These are phyloP conservation scores for Strobilomyces echinocephalus DNA, from an alignment of 768 basidiomycete species.

Conservation along the genomic window DNA sequence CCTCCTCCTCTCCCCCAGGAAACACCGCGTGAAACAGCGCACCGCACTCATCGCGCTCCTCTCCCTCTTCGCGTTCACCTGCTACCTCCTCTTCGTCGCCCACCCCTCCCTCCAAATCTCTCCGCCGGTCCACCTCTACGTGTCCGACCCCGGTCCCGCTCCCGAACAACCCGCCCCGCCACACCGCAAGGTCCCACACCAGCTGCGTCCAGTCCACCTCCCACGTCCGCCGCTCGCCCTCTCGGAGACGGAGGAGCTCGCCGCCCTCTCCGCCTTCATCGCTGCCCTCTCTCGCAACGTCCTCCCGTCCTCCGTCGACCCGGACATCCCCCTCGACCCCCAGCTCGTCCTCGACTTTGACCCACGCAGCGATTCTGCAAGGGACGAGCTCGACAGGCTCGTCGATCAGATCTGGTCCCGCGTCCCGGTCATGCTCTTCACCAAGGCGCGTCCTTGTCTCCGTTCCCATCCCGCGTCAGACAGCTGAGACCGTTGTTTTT, in stretches of 20 bases:
- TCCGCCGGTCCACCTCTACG: constrained; percentile 28
- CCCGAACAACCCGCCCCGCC: constrained; percentile 13
- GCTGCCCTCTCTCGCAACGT: constrained; percentile 71
- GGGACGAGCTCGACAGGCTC: constrained; percentile 54
- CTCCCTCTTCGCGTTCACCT: constrained; percentile 45
- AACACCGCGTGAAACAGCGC: constrained; percentile 44
- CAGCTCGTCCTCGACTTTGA: constrained; percentile 82
- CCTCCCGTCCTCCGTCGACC: constrained; percentile 63
- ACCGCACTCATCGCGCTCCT: constrained; percentile 53
- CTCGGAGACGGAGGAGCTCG: constrained; percentile 58
- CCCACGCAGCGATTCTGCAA: constrained; percentile 57
- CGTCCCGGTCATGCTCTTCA: constrained; percentile 72
- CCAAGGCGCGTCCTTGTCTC: constrained; percentile 44
- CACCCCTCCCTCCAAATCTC: constrained; percentile 38
- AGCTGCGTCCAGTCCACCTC: constrained; percentile 7
- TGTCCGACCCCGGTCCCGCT: constrained; percentile 19
- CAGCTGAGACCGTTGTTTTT: constrained; percentile 3
- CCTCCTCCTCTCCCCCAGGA: constrained; percentile 17
- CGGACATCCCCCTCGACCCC: constrained; percentile 64
- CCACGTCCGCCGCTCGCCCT: constrained; percentile 43
- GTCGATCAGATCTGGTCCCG: constrained; percentile 64
- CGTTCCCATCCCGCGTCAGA: background rate
- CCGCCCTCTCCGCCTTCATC: constrained; percentile 69
- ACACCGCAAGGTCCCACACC: constrained; percentile 8
- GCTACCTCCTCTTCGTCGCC: constrained; percentile 53